Evolutionary conservation across 208 protist genomes (phyloP), one percentile per base, ranked within the genome.

Genomic region (Vickermania ingenoplastis): DNA sequence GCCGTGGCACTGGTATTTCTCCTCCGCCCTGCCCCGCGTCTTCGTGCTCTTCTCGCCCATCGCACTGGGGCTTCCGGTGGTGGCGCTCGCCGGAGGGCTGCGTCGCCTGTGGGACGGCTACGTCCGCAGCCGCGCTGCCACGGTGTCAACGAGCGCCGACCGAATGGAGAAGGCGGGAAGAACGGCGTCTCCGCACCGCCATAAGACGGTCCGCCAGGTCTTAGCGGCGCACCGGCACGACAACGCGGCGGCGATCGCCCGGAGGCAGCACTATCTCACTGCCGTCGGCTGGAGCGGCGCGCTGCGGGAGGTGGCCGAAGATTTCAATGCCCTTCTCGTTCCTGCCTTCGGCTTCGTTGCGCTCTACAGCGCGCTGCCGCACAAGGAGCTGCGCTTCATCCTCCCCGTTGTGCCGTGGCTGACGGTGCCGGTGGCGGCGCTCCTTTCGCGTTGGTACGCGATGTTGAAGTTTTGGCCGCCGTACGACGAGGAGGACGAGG

Each of bases 371-470:
- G 59, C 86, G 17, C 71, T 97, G 30, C 91, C 91, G 17, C 92
- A 97, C 77, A 97, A 97, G 73, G 92, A 97, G 69, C 57, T 98
- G n/a, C 75, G 95, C 41, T 98, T 98, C 61, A 77, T 97, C n/a
- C 75, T 98, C 31, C 81, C 92, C 52, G 81, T 66, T 0, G 63
- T 97, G 5, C 92, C 95, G 21, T 72, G 90, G 41, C 68, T 96
- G n/a, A 84, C 94, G 31, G 63, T 76, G 2, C 57, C 73, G 0
- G 60, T 84, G 1, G 76, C 91, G 28, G 63, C 27, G 2, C 31
- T 41, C 27, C 22, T 67, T 5, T 53, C 63, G n/a, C n/a, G 0
- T 51, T 59, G 53, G 21, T 63, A 41, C 50, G 13, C 17, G 13
- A 13, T 48, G 13, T 48, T 48, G 41, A 13, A 17, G 14, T n/a